Percentiles rank a stretch among this genome's conserved stretches.
phyloP scores from a whole-genome alignment of 108 stramenopile species.

The Cyclostephanos invisitatus region DNA sequence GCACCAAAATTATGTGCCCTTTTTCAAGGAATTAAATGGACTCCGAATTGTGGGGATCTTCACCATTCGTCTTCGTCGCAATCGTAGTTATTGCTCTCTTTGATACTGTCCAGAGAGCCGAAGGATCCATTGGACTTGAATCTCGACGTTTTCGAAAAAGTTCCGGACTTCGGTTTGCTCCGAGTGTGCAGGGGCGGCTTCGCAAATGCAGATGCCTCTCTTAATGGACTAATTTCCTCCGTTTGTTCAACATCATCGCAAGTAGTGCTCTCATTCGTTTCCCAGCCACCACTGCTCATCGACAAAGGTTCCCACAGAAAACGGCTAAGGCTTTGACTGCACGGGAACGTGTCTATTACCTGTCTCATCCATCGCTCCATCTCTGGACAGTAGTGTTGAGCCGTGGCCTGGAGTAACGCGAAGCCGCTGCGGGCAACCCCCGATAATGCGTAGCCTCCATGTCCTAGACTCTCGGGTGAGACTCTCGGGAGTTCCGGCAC shows the following conservation, averaged over 20 bases:
- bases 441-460: slow-evolving; percentile 33
- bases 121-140: slow-evolving; percentile 15
- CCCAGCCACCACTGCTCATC: slow-evolving; percentile 31
- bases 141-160: slow-evolving; percentile 14
- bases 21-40: neutral
- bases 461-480: slow-evolving; percentile 15
- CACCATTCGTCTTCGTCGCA: slow-evolving; percentile 23
- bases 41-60: neutral
- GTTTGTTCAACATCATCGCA: neutral
- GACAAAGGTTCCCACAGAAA: slow-evolving; percentile 77
- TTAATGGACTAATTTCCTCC: slow-evolving; percentile 5
- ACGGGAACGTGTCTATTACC: slow-evolving; percentile 65
- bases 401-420: slow-evolving; percentile 65
- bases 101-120: slow-evolving; percentile 44
- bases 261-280: slow-evolving; percentile 9
- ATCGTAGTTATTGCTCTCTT: slow-evolving; percentile 23
- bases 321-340: slow-evolving; percentile 60
- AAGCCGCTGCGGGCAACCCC: slow-evolving; percentile 68
- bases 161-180: slow-evolving; percentile 21
- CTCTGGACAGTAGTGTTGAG: slow-evolving; percentile 65
- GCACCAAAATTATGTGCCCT: neutral
- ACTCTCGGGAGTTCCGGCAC: slow-evolving; percentile 73
- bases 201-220: neutral
- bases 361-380: slow-evolving; percentile 73
- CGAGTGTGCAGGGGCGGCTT: slow-evolving; percentile 28